Evolutionary conservation across 2,329 filamentous ascomycete species (phyloP).

Genomic region (Colletotrichum caudatum): DNA sequence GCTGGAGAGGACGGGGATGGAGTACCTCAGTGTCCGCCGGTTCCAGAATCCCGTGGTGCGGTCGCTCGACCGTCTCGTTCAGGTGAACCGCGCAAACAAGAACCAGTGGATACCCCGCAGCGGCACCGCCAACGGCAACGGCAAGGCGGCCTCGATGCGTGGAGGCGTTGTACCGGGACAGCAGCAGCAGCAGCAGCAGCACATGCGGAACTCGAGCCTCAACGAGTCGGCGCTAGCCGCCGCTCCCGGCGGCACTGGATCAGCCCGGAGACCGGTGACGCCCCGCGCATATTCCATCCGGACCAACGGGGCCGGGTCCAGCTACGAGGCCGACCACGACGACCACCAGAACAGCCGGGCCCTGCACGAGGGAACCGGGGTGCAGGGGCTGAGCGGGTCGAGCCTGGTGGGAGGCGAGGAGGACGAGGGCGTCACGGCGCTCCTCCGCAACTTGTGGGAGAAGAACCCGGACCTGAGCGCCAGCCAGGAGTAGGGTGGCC

Average conservation of each 20-base stretch:
- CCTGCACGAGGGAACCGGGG: constrained; percentile 44
- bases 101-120: constrained; percentile 61
- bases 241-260: constrained; percentile 42
- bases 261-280: constrained; percentile 45
- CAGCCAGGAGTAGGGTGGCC: constrained; percentile 59
- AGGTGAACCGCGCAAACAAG: constrained; percentile 58
- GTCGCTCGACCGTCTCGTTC: constrained; percentile 62
- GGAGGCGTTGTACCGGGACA: constrained; percentile 44
- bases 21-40: constrained; percentile 79
- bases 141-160: constrained; percentile 48
- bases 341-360: constrained; percentile 51
- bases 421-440: constrained; percentile 62
- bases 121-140: constrained; percentile 53
- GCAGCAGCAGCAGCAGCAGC: constrained; percentile 43
- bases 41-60: constrained; percentile 78
- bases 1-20: constrained; percentile 76
- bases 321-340: constrained; percentile 59
- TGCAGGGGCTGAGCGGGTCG: constrained; percentile 60
- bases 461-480: constrained; percentile 69
- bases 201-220: constrained; percentile 56
- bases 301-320: constrained; percentile 57
- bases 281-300: constrained; percentile 53
- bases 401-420: constrained; percentile 63
- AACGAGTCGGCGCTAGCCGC: constrained; percentile 30
- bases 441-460: constrained; percentile 72